phyloP scores from a whole-genome alignment of 805 yeast genomes.

The Myxozyma vanderwaltii region DNA sequence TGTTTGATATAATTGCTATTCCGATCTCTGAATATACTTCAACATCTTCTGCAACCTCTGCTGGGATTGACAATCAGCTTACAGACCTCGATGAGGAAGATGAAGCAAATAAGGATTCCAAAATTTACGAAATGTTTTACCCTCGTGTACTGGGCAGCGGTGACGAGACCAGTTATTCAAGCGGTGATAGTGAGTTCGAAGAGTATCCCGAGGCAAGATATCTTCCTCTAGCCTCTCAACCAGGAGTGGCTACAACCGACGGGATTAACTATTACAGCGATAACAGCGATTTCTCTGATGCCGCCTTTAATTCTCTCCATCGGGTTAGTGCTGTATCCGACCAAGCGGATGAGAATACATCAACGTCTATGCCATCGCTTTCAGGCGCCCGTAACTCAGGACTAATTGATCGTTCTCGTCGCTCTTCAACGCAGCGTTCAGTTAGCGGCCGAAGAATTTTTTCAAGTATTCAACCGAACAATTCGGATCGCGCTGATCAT shows the following conservation, averaged over 20 bases:
- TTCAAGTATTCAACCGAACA: too few relatives aligned
- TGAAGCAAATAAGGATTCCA: background rate
- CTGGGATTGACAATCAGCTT: too few relatives aligned
- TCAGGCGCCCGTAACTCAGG: too few relatives aligned
- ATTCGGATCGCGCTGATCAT: too few relatives aligned
- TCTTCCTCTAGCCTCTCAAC: background rate
- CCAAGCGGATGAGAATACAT: background rate
- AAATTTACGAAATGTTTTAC: background rate
- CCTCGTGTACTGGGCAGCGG: background rate
- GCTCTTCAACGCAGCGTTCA: too few relatives aligned
- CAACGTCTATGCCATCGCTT: too few relatives aligned
- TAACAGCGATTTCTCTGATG: background rate
- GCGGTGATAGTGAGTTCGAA: constrained; percentile 3
- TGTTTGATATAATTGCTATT: too few relatives aligned
- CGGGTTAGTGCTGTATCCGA: background rate
- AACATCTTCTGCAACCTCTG: too few relatives aligned
- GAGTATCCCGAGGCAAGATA: background rate
- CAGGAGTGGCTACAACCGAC: background rate
- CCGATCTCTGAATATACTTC: too few relatives aligned
- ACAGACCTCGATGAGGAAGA: too few relatives aligned
- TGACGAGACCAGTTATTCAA: background rate
- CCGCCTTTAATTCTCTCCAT: background rate
- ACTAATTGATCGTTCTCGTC: too few relatives aligned
- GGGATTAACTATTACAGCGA: background rate
- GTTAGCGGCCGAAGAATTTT: too few relatives aligned